Evolutionary conservation across 345 rosid genomes (phyloP).

Genomic region (Populus davidiana): DNA sequence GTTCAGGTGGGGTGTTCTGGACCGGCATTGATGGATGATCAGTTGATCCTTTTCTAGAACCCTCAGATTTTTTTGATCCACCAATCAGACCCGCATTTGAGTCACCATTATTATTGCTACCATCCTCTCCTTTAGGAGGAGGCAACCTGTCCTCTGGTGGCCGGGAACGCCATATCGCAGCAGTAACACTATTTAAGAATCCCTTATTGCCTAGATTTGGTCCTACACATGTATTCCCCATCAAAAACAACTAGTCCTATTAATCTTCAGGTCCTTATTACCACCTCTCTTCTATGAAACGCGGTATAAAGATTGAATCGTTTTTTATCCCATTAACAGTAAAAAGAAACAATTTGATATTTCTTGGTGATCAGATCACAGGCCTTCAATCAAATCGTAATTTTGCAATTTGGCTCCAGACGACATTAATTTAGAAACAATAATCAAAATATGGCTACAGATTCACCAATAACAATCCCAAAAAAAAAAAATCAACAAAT

Average conservation of each 20-base stretch:
- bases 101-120: constrained; percentile 23
- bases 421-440: constrained; percentile 6
- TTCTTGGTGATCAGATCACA: neutral
- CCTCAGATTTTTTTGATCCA: constrained; percentile 18
- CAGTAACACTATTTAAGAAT: constrained; percentile 74
- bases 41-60: constrained; percentile 20
- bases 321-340: constrained; percentile 21
- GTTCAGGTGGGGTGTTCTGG: constrained; percentile 65
- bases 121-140: constrained; percentile 32
- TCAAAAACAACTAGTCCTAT: constrained; percentile 24
- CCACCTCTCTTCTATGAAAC: constrained; percentile 18
- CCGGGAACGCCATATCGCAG: constrained; percentile 68
- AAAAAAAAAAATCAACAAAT: neutral
- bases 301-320: constrained; percentile 9
- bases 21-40: constrained; percentile 22
- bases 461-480: neutral
- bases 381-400: neutral
- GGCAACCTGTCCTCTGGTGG: constrained; percentile 52
- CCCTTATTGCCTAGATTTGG: constrained; percentile 65
- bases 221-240: constrained; percentile 94
- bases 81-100: constrained; percentile 7
- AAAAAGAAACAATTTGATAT: neutral
- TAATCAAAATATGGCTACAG: neutral
- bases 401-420: constrained; percentile 5
- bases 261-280: constrained; percentile 27